phyloP scores from a whole-genome alignment of 768 basidiomycete genomes.

The Mycena olivaceomarginata region DNA sequence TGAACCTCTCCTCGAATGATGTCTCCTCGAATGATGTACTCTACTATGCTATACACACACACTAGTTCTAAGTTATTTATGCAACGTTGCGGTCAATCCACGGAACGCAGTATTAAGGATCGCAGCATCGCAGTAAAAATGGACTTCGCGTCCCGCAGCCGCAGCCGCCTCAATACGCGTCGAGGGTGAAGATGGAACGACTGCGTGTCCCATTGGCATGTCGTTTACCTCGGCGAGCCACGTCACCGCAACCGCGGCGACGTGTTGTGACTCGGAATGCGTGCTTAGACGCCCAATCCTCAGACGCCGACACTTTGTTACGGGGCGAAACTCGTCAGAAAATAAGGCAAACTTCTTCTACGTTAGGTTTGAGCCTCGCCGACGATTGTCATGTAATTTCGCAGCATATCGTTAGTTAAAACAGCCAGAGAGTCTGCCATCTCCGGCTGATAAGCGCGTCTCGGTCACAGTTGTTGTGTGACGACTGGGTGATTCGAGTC shows the following conservation, averaged over 20 bases:
- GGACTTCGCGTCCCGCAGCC: constrained; percentile 25
- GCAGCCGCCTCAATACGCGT: constrained; percentile 32
- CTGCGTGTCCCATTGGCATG: constrained; percentile 22
- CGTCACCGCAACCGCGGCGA: constrained; percentile 1
- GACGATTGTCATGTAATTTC: not conserved
- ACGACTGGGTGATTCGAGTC: not conserved
- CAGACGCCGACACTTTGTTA: constrained; percentile 8
- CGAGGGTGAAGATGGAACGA: constrained; percentile 2
- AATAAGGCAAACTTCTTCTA: not conserved
- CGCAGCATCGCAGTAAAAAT: constrained; percentile 18
- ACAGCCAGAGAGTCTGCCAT: not conserved
- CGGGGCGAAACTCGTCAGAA: not conserved
- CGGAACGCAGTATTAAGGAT: not conserved
- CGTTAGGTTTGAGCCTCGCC: not conserved
- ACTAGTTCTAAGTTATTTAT: not conserved
- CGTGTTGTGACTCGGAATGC: constrained; percentile 28
- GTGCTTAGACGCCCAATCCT: constrained; percentile 28
- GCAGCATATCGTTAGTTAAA: not conserved
- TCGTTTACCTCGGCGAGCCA: not conserved
- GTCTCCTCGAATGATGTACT: constrained; percentile 6
- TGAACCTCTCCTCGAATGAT: not conserved
- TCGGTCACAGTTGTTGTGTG: not conserved
- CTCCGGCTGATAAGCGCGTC: not conserved
- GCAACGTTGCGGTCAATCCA: not conserved
- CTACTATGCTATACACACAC: not conserved